Percentiles rank a stretch among this genome's conserved stretches.
phyloP scores from a whole-genome alignment of 805 yeast species.

The Cyberlindnera mrakii region DNA sequence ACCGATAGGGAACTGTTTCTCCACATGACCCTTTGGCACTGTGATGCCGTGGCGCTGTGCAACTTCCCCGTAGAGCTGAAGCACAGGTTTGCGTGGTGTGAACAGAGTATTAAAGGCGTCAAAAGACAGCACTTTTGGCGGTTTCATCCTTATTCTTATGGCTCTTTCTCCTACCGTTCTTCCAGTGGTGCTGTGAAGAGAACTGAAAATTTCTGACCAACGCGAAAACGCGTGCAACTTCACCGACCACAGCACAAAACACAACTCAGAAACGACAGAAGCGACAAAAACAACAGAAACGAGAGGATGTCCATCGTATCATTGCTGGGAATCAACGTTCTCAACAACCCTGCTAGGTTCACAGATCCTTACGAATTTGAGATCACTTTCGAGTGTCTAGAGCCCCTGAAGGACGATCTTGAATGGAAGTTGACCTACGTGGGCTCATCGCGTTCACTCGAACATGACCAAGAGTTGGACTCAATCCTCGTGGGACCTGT shows the following conservation, averaged over 20 bases:
- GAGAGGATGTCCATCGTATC: slow-evolving; percentile 83
- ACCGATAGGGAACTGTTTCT: slow-evolving; percentile 8
- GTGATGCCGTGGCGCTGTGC: slow-evolving; percentile 39
- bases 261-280: not conserved
- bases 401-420: slow-evolving; percentile 75
- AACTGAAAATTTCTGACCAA: too few relatives aligned
- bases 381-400: slow-evolving; percentile 94
- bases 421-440: slow-evolving; percentile 98
- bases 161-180: too few relatives aligned
- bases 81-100: slow-evolving; percentile 47
- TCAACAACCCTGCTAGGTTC: slow-evolving; percentile 93
- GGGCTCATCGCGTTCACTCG: slow-evolving; percentile 89
- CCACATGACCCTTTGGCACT: slow-evolving; percentile 22
- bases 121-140: slow-evolving; percentile 42
- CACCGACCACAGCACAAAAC: not conserved
- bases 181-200: too few relatives aligned
- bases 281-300: not conserved
- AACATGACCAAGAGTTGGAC: slow-evolving; percentile 95
- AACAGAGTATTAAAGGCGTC: slow-evolving; percentile 69
- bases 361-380: slow-evolving; percentile 93
- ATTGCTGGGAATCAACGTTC: slow-evolving; percentile 80
- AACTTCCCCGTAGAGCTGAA: slow-evolving; percentile 46
- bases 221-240: not conserved
- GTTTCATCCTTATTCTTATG: not conserved
- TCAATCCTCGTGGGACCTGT: slow-evolving; percentile 98